Conservation (phyloP, 768 basidiomycete species). For the Lactarius vividus region DNA sequence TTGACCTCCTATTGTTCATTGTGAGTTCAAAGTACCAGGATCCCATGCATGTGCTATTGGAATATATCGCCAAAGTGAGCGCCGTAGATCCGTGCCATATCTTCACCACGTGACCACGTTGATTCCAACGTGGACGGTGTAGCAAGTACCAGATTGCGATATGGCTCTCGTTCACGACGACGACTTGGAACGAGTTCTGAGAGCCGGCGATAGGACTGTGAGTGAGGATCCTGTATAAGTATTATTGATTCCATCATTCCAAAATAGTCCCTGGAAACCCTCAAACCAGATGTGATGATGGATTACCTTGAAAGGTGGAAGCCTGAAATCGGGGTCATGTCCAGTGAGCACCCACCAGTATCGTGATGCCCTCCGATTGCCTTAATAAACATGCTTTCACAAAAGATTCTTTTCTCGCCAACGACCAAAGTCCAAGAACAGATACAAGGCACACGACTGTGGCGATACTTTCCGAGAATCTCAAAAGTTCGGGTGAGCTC, state of each 20-base stretch:
- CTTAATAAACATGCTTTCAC: background rate
- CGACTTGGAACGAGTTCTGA: background rate
- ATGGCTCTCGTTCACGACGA: background rate
- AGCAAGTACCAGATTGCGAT: no score
- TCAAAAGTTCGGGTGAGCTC: background rate
- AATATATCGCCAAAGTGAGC: background rate
- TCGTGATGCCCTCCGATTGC: background rate
- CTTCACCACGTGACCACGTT: no score
- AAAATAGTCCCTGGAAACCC: background rate
- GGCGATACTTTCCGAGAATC: background rate
- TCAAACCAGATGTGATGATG: background rate
- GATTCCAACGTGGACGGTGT: no score
- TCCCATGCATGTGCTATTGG: background rate
- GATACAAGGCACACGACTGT: background rate
- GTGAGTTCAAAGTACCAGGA: background rate
- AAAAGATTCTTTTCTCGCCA: background rate
- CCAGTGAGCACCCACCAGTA: background rate
- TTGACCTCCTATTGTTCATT: rapidly evolving
- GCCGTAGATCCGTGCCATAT: no score
- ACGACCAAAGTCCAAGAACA: background rate
- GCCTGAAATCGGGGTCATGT: background rate
- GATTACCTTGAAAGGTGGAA: background rate
- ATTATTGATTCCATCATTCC: background rate
- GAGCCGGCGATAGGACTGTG: background rate
- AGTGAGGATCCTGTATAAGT: background rate